Base-by-base conservation (phyloP, 768 basidiomycete genomes). In the Podaxis mareebaensis region DNA sequence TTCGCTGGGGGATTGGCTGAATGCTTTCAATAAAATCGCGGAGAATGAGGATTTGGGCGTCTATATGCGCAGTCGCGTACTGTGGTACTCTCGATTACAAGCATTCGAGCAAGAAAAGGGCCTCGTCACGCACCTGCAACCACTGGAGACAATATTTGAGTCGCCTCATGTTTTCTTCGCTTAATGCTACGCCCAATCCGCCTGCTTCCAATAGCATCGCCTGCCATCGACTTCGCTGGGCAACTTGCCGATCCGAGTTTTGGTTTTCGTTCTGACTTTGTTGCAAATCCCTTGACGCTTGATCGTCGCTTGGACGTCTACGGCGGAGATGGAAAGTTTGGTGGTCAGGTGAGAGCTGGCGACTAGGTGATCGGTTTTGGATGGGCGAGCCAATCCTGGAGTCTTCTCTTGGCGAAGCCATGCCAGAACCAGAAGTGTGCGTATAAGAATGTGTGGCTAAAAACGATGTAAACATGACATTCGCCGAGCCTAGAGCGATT, bases 61-160 rank as follows among this genome's bases (percentile, higher is more conserved):
- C 93, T 68, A 96, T 95, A 64, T 92, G 93, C 0, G 82, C 77
- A 0, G 93, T 95, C 8, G 95, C 94, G 70, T 92, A 95, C 93
- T 95, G 69, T 91, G 93, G 91, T 93, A 30, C 33, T 64, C 64
- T 8, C 17, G 56, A 53, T 33, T 40, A 40, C 48, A 17, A 53
- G 55, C 15, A 59, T 59, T 44, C 17, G 58, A 53, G 55, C 48
- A 42, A n/a, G 1, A 38, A 36, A 38, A 28, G 10, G 53, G 30
- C n/a, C 28, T 53, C 55, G 48, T 22, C 4, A 79, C 85, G 24
- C 28, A 93, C 92, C 80, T 92, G 89, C 17, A 96, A 79, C 93
- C 93, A 96, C 62, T 92, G 86, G 30, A 96, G 72, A 74, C 92
- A 94, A 71, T 95, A 96, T 71, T 88, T 87, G 44, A 96, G 75